Evolutionary conservation across 176 grass and related monocot genomes (phyloP), one percentile per base, ranked within the genome.

Genomic region (Zoysia japonica): DNA sequence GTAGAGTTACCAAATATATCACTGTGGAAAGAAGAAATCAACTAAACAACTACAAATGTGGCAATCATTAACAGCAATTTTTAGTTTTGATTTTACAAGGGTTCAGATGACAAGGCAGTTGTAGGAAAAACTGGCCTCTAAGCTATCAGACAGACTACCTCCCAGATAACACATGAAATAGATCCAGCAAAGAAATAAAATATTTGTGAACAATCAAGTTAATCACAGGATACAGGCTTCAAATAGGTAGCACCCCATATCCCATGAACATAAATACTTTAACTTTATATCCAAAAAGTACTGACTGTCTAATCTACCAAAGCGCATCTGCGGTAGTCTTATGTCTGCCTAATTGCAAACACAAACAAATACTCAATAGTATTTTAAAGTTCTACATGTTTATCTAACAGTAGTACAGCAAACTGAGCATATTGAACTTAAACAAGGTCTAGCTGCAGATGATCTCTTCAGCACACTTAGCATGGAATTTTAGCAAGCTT

Each of bases 351-450:
- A 80, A 68, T 80, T 71, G 65, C 44, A 75, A 80, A 86, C 65
- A 86, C 84, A 51, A 61, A 79, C 17, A 55, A 55, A 55, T 56
- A n/a, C 4, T 56, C 28, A 56, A 75, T 52, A 79, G 17, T 67
- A 51, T 3, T 2, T 86, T 75, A 61, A 75, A 75, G 62, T 81
- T 79, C 78, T 86, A 86, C 78, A 86, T 62, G 13, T 47, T 43
- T 14, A 44, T 71, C 57, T 62, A 84, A 78, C 66, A 70, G 42
- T 46, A 74, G 35, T 78, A 78, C 83, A 85, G 43, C 44, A 74
- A 67, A 61, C 54, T 75, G 53, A 68, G 77, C 61, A 68, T 14
- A 74, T 75, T 53, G 42, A 53, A 63, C 47, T 78, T 85, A 19
- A 70, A 54, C 28, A 51, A 37, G 63, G 16, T 59, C 67, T 81